Evolutionary conservation across 352 stramenopile species (phyloP).

Genomic region (Plasmopara viticola): DNA sequence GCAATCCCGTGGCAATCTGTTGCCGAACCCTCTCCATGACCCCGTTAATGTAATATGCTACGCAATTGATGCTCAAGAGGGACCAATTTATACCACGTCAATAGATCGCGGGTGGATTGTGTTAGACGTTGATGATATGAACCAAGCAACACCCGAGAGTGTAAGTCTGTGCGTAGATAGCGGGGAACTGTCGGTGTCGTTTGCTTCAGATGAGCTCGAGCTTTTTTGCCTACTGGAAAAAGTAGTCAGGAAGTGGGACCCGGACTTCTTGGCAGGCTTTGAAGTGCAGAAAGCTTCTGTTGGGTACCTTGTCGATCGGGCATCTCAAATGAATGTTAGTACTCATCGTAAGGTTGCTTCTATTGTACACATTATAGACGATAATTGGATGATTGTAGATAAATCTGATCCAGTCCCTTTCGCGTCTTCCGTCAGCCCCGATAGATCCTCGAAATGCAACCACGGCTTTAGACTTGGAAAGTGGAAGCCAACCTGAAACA

Average conservation of each 20-base stretch:
- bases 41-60: conserved; percentile 60
- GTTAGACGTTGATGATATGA: conserved; percentile 16
- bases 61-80: conserved; percentile 68
- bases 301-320: conserved; percentile 73
- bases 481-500: conserved; percentile 25
- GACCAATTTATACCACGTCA: conserved; percentile 38
- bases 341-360: not conserved
- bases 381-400: conserved; percentile 33
- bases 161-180: conserved; percentile 34
- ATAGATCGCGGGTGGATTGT: conserved; percentile 53
- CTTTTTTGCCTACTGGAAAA: conserved; percentile 47
- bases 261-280: conserved; percentile 87
- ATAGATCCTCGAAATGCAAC: conserved; percentile 54
- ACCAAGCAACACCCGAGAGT: conserved; percentile 9
- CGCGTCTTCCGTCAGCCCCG: conserved; percentile 38
- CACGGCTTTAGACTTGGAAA: conserved; percentile 16
- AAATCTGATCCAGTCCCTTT: conserved; percentile 67
- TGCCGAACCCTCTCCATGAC: conserved; percentile 68
- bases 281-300: conserved; percentile 79
- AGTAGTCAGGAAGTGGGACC: conserved; percentile 69
- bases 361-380: conserved; percentile 1
- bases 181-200: conserved; percentile 25
- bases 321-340: conserved; percentile 47
- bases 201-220: conserved; percentile 42
- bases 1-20: conserved; percentile 41